Percentiles rank a stretch among this genome's conserved stretches.
Conservation (phyloP, 2,329 filamentous ascomycete species). For the Penicillium frequentans region DNA sequence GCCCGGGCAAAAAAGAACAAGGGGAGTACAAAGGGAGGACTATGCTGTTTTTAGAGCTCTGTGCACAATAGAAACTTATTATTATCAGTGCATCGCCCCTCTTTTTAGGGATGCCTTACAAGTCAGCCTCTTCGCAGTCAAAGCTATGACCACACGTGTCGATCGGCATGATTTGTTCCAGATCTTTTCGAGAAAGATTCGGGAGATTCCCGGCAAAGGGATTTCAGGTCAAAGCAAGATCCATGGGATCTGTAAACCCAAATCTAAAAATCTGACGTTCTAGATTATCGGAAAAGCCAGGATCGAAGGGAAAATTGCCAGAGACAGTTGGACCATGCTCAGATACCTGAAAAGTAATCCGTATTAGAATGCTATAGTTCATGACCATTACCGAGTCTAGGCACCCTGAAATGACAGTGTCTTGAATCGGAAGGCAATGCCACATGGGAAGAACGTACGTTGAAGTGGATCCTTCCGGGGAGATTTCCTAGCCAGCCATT, state of each 20-base stretch:
- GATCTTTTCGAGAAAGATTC: conserved; percentile 15
- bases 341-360: neutral
- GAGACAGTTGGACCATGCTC: neutral
- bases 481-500: conserved; percentile 24
- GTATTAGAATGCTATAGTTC: too few species aligned
- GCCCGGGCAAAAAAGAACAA: neutral
- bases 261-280: neutral
- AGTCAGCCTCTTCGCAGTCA: conserved; percentile 1
- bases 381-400: neutral
- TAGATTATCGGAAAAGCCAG: neutral
- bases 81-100: neutral
- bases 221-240: neutral
- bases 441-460: conserved; percentile 20
- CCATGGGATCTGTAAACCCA: conserved; percentile 11
- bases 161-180: conserved; percentile 12
- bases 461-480: conserved; percentile 11
- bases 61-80: neutral
- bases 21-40: neutral
- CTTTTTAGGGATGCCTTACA: neutral
- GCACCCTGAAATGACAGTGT: neutral
- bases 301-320: neutral
- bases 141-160: conserved; percentile 17
- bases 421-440: conserved; percentile 8
- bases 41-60: neutral
- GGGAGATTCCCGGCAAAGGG: neutral